Percentiles rank a stretch among this genome's conserved stretches.
Conservation (phyloP, 441 rosid species). For the Theobroma grandiflorum region DNA sequence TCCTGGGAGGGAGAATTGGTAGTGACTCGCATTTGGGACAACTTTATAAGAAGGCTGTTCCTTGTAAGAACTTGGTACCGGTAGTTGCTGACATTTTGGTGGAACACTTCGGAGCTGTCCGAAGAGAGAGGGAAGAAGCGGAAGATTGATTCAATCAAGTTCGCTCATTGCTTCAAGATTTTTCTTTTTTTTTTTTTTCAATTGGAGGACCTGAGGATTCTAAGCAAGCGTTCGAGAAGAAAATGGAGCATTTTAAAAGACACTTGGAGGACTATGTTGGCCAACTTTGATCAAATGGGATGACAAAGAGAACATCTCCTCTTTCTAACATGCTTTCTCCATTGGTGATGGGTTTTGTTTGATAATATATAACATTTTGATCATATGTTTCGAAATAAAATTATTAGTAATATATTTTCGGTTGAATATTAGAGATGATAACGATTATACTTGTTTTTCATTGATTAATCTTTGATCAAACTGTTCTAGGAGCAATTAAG, state of each 20-base stretch:
- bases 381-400: slow-evolving; percentile 17
- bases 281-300: not conserved
- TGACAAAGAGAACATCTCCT: not conserved
- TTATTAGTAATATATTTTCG: not conserved
- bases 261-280: not conserved
- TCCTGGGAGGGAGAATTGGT: slow-evolving; percentile 85
- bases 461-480: not conserved
- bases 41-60: slow-evolving; percentile 79
- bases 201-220: not conserved
- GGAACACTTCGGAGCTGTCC: slow-evolving; percentile 81
- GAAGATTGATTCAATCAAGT: slow-evolving; percentile 57
- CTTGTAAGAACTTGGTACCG: slow-evolving; percentile 84
- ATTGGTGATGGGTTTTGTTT: not conserved
- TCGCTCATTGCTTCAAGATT: not conserved
- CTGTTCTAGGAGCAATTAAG: not conserved
- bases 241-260: not conserved
- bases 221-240: not conserved
- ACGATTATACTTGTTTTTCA: not conserved
- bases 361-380: not conserved
- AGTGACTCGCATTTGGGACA: slow-evolving; percentile 87
- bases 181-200: not conserved
- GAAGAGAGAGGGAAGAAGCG: slow-evolving; percentile 82
- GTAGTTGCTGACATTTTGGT: slow-evolving; percentile 79
- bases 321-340: not conserved
- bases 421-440: not conserved